These are phyloP conservation scores for Somion occarium DNA, from an alignment of 1,284 basidiomycete species.

Conservation along the genomic window DNA sequence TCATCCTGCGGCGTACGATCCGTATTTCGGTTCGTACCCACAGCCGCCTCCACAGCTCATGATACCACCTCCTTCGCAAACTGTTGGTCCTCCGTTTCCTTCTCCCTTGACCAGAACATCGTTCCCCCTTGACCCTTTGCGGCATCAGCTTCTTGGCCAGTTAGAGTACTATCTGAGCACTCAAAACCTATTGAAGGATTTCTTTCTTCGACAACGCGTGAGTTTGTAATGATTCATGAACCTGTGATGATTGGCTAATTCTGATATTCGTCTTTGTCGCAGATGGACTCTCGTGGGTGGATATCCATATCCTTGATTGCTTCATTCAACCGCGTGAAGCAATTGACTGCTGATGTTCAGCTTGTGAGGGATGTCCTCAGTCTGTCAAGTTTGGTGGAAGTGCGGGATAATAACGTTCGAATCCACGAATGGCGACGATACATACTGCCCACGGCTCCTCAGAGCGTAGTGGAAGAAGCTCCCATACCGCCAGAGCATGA, in stretches of 20 bases:
- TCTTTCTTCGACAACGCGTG: slow-evolving; percentile 75
- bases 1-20: slow-evolving; percentile 15
- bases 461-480: slow-evolving; percentile 36
- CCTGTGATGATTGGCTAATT: slow-evolving; percentile 2
- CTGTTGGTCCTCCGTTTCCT: slow-evolving; percentile 39
- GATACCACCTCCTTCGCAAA: slow-evolving; percentile 28
- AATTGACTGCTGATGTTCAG: slow-evolving; percentile 60
- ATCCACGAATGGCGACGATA: slow-evolving; percentile 62
- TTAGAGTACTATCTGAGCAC: slow-evolving; percentile 87
- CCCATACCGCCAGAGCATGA: slow-evolving; percentile 11
- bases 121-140: slow-evolving; percentile 59
- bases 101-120: slow-evolving; percentile 51
- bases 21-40: slow-evolving; percentile 12
- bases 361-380: slow-evolving; percentile 71
- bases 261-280: slow-evolving; percentile 7
- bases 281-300: slow-evolving; percentile 93
- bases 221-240: slow-evolving; percentile 20
- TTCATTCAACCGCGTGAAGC: slow-evolving; percentile 81
- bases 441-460: slow-evolving; percentile 65
- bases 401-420: slow-evolving; percentile 66
- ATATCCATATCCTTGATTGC: slow-evolving; percentile 77
- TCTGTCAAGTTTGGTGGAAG: slow-evolving; percentile 68
- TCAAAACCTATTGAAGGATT: slow-evolving; percentile 82
- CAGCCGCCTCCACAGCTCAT: slow-evolving; percentile 12
- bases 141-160: slow-evolving; percentile 72